phyloP scores from a whole-genome alignment of 768 basidiomycete genomes.

The Grammothele lineata region DNA sequence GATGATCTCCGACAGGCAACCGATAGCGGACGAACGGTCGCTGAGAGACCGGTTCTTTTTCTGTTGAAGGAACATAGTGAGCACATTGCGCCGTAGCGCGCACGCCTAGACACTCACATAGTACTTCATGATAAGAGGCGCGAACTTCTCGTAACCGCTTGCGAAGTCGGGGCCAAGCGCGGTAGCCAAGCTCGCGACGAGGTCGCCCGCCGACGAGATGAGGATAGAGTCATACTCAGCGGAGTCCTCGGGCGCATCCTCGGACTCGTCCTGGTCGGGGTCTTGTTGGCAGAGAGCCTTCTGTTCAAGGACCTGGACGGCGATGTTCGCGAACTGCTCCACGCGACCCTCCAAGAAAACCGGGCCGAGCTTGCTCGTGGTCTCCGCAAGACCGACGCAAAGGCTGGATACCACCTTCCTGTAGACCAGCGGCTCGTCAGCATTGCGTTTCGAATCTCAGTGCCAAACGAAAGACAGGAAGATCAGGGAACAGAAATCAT shows the following conservation, averaged over 20 bases:
- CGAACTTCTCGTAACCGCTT: conserved; percentile 80
- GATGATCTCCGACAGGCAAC: conserved; percentile 93
- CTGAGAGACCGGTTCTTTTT: conserved; percentile 83
- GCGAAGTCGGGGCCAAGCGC: conserved; percentile 84
- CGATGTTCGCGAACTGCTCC: conserved; percentile 75
- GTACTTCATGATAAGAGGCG: conserved; percentile 86
- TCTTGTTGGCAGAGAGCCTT: conserved; percentile 97
- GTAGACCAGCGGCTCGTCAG: conserved; percentile 23
- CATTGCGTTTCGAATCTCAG: conserved; percentile 2
- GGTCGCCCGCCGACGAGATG: conserved; percentile 90
- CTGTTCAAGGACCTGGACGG: conserved; percentile 83
- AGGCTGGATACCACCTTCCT: conserved; percentile 87
- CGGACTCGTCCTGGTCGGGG: conserved; percentile 86
- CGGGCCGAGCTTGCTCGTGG: conserved; percentile 88
- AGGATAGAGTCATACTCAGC: conserved; percentile 97
- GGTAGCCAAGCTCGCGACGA: conserved; percentile 84
- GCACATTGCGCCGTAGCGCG: too few species aligned
- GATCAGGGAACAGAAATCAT: conserved; percentile 33
- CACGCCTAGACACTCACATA: conserved; percentile 79
- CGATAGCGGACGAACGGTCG: conserved; percentile 91
- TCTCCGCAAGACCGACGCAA: conserved; percentile 86
- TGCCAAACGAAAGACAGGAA: conserved; percentile 8
- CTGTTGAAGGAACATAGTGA: conserved; percentile 38
- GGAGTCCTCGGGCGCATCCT: conserved; percentile 82
- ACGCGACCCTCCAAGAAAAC: conserved; percentile 79